Evolutionary conservation across 352 stramenopile species (phyloP).

Genomic region (Globisporangium cylindrosporum): DNA sequence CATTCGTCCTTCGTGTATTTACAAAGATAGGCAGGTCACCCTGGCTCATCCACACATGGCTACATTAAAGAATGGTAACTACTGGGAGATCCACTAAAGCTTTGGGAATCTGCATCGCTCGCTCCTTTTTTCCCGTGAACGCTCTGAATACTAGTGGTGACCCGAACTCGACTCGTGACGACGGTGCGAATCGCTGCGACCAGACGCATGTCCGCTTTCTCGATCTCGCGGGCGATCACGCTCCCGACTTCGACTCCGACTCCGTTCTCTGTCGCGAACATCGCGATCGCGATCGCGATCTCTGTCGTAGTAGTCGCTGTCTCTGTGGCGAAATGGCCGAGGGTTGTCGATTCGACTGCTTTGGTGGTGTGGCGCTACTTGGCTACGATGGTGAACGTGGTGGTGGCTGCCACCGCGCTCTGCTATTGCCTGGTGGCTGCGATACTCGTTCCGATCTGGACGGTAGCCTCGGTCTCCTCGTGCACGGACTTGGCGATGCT

Average conservation of each 20-base stretch:
- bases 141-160: background rate
- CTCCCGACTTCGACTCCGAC: slow-evolving; percentile 20
- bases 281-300: slow-evolving; percentile 22
- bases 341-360: slow-evolving; percentile 5
- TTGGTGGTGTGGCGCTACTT: slow-evolving; percentile 13
- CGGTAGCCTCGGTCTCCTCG: slow-evolving; percentile 15
- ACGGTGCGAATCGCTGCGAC: slow-evolving; percentile 7
- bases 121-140: background rate
- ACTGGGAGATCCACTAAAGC: background rate
- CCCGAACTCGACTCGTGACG: slow-evolving; percentile 3
- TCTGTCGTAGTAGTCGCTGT: slow-evolving; percentile 28
- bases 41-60: background rate
- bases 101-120: background rate
- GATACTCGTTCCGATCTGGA: slow-evolving; percentile 23
- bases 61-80: background rate
- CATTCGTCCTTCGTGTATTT: background rate
- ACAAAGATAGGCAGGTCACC: background rate
- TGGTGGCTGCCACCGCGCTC: slow-evolving; percentile 10
- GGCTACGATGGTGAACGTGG: slow-evolving; percentile 3
- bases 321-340: slow-evolving; percentile 15
- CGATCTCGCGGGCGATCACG: slow-evolving; percentile 16
- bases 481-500: slow-evolving; percentile 19
- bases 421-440: slow-evolving; percentile 12
- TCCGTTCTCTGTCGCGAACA: slow-evolving; percentile 16
- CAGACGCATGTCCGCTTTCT: slow-evolving; percentile 8